phyloP scores from a whole-genome alignment of 2,329 filamentous ascomycete species.

The Lachnellula subtilissima region DNA sequence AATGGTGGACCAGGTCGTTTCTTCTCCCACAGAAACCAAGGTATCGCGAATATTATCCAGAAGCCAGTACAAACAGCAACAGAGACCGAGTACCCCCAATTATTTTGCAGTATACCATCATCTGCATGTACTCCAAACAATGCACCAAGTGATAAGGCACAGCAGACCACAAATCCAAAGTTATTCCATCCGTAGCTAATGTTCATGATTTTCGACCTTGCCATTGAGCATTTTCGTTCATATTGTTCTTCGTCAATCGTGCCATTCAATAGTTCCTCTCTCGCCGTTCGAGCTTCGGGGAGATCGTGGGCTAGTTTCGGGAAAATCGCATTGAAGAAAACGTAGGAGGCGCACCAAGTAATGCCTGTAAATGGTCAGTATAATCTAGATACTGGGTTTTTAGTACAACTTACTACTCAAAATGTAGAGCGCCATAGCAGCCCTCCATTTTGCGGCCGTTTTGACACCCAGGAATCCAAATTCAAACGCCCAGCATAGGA shows the following conservation, averaged over 20 bases:
- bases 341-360: conserved; percentile 30
- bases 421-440: conserved; percentile 30
- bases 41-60: conserved; percentile 30
- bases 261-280: conserved; percentile 20
- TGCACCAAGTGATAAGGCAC: conserved; percentile 26
- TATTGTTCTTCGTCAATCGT: conserved; percentile 24
- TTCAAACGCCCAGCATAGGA: conserved; percentile 28
- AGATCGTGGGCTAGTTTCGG: conserved; percentile 30
- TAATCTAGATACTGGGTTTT: not conserved
- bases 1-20: conserved; percentile 28
- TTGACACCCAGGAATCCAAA: conserved; percentile 30
- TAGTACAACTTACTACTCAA: conserved; percentile 25
- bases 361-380: conserved; percentile 16
- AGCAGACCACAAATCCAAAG: conserved; percentile 27
- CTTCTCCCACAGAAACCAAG: conserved; percentile 32
- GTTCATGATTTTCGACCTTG: conserved; percentile 30
- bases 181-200: conserved; percentile 30
- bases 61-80: conserved; percentile 29
- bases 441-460: conserved; percentile 24
- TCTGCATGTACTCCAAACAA: conserved; percentile 25
- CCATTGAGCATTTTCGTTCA: conserved; percentile 26
- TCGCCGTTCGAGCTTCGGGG: conserved; percentile 24
- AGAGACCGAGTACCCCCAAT: conserved; percentile 30
- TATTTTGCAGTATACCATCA: conserved; percentile 24
- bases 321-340: conserved; percentile 32